Conservation (phyloP, 768 basidiomycete species). For the Coprinopsis sp. region DNA sequence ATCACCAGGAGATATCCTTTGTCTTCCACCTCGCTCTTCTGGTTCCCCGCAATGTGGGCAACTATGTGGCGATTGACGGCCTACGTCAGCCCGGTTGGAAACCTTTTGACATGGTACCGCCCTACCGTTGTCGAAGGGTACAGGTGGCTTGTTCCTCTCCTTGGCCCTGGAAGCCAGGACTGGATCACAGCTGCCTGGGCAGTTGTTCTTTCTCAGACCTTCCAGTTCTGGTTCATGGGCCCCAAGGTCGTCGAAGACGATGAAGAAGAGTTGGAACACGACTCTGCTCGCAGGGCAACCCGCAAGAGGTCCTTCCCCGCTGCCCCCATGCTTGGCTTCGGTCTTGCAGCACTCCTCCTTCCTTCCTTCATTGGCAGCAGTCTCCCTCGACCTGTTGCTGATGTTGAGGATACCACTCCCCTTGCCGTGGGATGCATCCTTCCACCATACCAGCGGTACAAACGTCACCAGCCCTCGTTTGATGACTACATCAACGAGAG, state of each 20-base stretch:
- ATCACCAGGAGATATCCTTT: conserved; percentile 25
- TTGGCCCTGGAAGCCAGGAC: conserved; percentile 61
- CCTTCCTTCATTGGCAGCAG: conserved; percentile 49
- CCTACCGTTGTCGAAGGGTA: conserved; percentile 50
- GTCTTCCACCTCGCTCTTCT: conserved; percentile 41
- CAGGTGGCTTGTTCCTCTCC: conserved; percentile 53
- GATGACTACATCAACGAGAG: conserved; percentile 63
- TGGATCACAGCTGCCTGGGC: conserved; percentile 80
- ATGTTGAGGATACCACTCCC: conserved; percentile 42
- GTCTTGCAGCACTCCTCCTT: conserved; percentile 43
- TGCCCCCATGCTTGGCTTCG: conserved; percentile 31
- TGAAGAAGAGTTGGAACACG: neutral
- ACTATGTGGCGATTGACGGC: conserved; percentile 53
- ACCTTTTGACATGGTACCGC: conserved; percentile 70
- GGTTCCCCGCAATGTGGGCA: conserved; percentile 72
- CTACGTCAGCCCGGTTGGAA: conserved; percentile 60
- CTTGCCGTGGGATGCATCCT: conserved; percentile 65
- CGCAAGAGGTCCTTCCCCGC: conserved; percentile 13
- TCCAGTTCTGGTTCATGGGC: conserved; percentile 57
- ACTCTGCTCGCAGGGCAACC: conserved; percentile 1
- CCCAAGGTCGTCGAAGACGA: conserved; percentile 20
- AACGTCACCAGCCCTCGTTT: conserved; percentile 40
- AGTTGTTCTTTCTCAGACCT: conserved; percentile 50
- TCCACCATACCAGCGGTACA: conserved; percentile 42
- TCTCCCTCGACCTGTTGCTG: conserved; percentile 36